A percentile compares a stretch with the other conserved stretches of the same genome.
Evolutionary conservation across 1,284 basidiomycete species (phyloP).

Genomic region (Hemileia vastatrix): DNA sequence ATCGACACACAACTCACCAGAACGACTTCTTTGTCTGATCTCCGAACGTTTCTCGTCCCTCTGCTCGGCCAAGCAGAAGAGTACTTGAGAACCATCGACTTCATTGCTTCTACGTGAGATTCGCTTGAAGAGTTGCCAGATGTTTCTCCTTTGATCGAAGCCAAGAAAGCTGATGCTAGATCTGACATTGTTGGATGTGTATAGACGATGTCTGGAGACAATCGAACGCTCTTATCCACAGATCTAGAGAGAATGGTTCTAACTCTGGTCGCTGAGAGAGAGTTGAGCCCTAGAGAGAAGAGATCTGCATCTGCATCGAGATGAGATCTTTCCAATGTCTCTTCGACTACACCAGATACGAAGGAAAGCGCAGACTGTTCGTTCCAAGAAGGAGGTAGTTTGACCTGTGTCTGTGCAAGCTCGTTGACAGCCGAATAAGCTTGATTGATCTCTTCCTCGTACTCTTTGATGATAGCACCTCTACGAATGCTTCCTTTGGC

Average conservation of each 20-base stretch:
- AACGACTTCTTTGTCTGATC: conserved; percentile 26
- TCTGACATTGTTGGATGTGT: conserved; percentile 41
- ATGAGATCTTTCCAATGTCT: conserved; percentile 15
- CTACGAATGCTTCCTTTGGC: conserved; percentile 27
- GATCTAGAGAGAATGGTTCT: conserved; percentile 46
- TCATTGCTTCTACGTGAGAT: conserved; percentile 32
- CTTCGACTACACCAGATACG: conserved; percentile 24
- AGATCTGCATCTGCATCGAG: conserved; percentile 40
- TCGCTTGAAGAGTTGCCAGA: background rate
- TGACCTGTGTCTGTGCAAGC: conserved; percentile 19
- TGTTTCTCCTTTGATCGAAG: conserved; percentile 17
- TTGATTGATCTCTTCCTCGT: conserved; percentile 6
- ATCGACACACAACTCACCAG: conserved; percentile 20
- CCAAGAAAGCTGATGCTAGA: conserved; percentile 37
- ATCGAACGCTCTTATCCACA: conserved; percentile 35
- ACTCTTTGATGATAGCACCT: conserved; percentile 21
- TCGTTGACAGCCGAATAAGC: conserved; percentile 21
- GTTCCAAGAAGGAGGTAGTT: conserved; percentile 24
- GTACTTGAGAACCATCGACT: conserved; percentile 43
- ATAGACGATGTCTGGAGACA: conserved; percentile 46
- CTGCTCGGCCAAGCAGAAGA: conserved; percentile 34
- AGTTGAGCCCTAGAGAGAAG: conserved; percentile 20
- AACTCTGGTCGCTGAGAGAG: conserved; percentile 48
- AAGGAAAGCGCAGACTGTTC: conserved; percentile 9
- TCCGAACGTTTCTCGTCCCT: background rate